These are phyloP conservation scores for Fusarium sp. DNA, from an alignment of 2,329 filamentous ascomycete genomes.

Conservation along the genomic window DNA sequence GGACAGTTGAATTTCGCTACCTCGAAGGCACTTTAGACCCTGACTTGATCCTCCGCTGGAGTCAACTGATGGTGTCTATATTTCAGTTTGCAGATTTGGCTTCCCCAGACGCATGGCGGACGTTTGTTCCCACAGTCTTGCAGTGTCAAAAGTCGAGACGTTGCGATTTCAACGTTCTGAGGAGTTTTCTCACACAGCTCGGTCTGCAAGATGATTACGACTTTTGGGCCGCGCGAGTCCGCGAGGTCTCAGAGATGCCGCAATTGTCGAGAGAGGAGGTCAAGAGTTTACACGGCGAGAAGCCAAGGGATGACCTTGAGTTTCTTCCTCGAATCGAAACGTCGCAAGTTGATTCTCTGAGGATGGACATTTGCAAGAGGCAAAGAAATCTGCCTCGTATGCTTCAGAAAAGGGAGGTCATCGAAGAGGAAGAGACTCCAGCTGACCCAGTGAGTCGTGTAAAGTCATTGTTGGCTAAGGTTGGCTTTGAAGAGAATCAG, in stretches of 20 bases:
- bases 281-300: too few species aligned
- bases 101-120: slow-evolving; percentile 18
- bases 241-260: not conserved
- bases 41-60: slow-evolving; percentile 32
- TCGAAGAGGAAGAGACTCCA: not conserved
- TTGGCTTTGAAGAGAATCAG: not conserved
- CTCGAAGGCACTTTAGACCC: slow-evolving; percentile 37
- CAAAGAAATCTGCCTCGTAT: slow-evolving; percentile 1
- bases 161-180: slow-evolving; percentile 15
- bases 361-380: slow-evolving; percentile 13
- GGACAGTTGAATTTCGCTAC: slow-evolving; percentile 37
- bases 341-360: not conserved
- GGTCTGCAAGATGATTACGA: slow-evolving; percentile 17
- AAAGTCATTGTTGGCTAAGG: not conserved
- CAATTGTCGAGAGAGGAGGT: not conserved
- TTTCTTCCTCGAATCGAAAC: slow-evolving; percentile 1
- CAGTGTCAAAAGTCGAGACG: not conserved
- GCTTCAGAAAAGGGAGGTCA: not conserved
- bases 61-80: slow-evolving; percentile 32
- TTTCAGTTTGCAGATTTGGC: slow-evolving; percentile 38
- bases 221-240: slow-evolving; percentile 21
- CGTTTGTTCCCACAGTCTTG: slow-evolving; percentile 5
- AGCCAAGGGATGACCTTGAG: not conserved
- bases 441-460: not conserved
- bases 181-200: slow-evolving; percentile 23